Evolutionary conservation across 495 filamentous ascomycete genomes (phyloP), one percentile per base, ranked within the genome.

Genomic region (Wilcoxina mikolae): DNA sequence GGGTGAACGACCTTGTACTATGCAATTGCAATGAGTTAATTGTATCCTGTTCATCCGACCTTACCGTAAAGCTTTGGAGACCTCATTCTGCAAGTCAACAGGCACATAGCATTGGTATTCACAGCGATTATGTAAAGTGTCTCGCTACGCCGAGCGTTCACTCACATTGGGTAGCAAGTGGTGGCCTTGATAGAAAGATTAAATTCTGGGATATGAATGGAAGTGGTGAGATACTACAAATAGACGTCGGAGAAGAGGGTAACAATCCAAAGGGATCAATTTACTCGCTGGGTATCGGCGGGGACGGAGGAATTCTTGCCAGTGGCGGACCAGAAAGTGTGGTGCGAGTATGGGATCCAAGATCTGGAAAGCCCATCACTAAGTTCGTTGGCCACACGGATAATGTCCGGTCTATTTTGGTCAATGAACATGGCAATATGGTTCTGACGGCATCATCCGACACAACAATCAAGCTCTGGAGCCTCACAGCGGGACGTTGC

Each of bases 301-400:
- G 75, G 41, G 60, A 62, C 28, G 65, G 69, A 38, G 78, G 74
- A 22, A 80, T 96, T 38, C 71, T 98, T 29, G 91, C 93, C 17
- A 94, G 84, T 64, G 91, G 91, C 52, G 90, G 91, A 0, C 91
- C 91, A 1, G 91, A 98, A 70, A 91, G 85, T 60, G 84, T 88
- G 35, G 91, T 96, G 0, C 74, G 90, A 29, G 69, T 96, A 55
- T 98, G 93, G 90, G 91, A 98, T 70, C 80, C 87, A 17, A 81
- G 79, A 67, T 81, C 86, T 28, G 90, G 91, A 25, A 87, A 91
- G 69, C 76, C 83, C 50, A 83, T 98, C 51, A 95, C 89, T 47
- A 96, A 95, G 65, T 88, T 98, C 53, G 87, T 95, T 7, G 91
- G 91, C n/a, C 91, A 98, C 69, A 95, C 89, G 31, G 91, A 95